phyloP scores from a whole-genome alignment of 2,329 filamentous ascomycete species.

The Karstenula rhodostoma region DNA sequence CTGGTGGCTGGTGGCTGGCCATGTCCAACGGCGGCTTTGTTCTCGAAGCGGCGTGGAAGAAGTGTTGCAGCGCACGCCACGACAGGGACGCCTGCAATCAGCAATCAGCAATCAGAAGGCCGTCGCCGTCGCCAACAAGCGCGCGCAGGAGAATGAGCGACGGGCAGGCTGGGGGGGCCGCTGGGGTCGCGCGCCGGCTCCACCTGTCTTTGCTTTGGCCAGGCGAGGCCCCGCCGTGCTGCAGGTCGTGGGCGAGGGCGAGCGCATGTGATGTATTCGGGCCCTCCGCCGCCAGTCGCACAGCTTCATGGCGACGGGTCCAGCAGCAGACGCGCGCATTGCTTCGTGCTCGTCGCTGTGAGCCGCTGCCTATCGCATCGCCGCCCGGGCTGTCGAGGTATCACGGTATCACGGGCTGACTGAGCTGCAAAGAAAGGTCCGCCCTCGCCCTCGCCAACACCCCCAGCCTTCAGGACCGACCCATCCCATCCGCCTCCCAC shows the following conservation, averaged over 20 bases:
- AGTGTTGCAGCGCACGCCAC: background rate
- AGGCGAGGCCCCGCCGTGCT: slow-evolving; percentile 20
- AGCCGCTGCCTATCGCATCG: slow-evolving; percentile 16
- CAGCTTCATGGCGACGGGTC: slow-evolving; percentile 37
- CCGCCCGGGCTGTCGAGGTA: slow-evolving; percentile 21
- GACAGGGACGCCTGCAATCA: background rate
- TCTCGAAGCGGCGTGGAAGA: slow-evolving; percentile 18
- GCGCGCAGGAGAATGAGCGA: too few species aligned
- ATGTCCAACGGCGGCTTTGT: slow-evolving; percentile 12
- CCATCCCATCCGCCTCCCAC: slow-evolving; percentile 16
- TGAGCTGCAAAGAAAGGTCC: slow-evolving; percentile 13
- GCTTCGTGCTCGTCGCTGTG: slow-evolving; percentile 30
- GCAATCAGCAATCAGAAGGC: too few species aligned
- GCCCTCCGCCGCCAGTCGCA: slow-evolving; percentile 35
- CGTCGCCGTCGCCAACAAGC: too few species aligned
- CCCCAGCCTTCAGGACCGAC: slow-evolving; percentile 21
- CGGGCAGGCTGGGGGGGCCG: too few species aligned
- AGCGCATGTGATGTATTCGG: slow-evolving; percentile 46
- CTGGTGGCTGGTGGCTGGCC: background rate
- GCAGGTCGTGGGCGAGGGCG: slow-evolving; percentile 35
- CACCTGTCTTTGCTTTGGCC: slow-evolving; percentile 8
- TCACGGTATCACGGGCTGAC: slow-evolving; percentile 20
- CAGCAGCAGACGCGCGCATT: slow-evolving; percentile 27
- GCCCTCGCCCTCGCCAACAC: slow-evolving; percentile 15
- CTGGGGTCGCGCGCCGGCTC: background rate